A percentile compares a stretch with the other conserved stretches of the same genome.
These are phyloP conservation scores for Phoma sp. DNA, from an alignment of 2,329 filamentous ascomycete genomes.

Conservation along the genomic window DNA sequence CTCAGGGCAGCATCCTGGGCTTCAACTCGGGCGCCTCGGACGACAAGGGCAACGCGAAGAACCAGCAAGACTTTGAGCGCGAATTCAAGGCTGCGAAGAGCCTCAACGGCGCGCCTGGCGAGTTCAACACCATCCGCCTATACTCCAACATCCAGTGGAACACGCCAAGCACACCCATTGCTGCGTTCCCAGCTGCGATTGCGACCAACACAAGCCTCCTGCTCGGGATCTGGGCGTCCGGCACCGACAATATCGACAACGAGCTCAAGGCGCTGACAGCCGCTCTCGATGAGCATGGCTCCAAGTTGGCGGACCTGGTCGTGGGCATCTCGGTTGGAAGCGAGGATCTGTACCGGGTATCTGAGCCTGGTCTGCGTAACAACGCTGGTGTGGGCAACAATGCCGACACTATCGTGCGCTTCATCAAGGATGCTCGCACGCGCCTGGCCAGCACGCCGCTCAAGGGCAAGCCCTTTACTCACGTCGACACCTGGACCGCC, in stretches of 20 bases:
- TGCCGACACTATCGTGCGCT: slow-evolving; percentile 67
- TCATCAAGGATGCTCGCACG: slow-evolving; percentile 52
- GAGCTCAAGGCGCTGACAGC: slow-evolving; percentile 43
- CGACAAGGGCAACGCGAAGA: slow-evolving; percentile 55
- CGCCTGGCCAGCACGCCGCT: slow-evolving; percentile 68
- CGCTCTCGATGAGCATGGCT: slow-evolving; percentile 43
- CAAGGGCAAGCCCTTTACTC: slow-evolving; percentile 55
- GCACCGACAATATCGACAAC: slow-evolving; percentile 47
- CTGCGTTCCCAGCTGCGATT: slow-evolving; percentile 48
- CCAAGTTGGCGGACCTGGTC: slow-evolving; percentile 59
- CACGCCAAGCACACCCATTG: slow-evolving; percentile 68
- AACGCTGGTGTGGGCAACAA: slow-evolving; percentile 67
- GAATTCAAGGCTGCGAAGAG: slow-evolving; percentile 70
- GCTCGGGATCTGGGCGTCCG: slow-evolving; percentile 60
- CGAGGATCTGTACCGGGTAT: slow-evolving; percentile 70
- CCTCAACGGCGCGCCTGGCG: slow-evolving; percentile 66
- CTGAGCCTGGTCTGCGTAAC: slow-evolving; percentile 68
- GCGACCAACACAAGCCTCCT: slow-evolving; percentile 46
- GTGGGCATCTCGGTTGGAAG: slow-evolving; percentile 47
- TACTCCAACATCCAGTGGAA: slow-evolving; percentile 76
- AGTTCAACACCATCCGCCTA: slow-evolving; percentile 72
- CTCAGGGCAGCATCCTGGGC: slow-evolving; percentile 36
- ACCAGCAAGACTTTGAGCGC: slow-evolving; percentile 70
- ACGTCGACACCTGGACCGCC: slow-evolving; percentile 48
- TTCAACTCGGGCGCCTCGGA: slow-evolving; percentile 45